phyloP scores from a whole-genome alignment of 345 rosid species.

The Eucalyptus cloeziana region DNA sequence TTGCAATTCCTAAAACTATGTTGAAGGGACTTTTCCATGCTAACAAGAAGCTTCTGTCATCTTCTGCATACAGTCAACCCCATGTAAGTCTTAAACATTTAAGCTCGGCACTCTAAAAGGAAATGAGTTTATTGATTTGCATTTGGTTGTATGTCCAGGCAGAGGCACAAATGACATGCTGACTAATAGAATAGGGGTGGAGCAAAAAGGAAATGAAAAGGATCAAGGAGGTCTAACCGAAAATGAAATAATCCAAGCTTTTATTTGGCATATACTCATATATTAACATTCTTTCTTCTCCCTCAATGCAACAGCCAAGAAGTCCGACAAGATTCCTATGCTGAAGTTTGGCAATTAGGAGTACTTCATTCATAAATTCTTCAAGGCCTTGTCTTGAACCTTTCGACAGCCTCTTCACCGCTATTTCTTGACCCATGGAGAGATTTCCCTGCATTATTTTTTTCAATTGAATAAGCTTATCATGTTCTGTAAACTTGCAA shows the following conservation, averaged over 20 bases:
- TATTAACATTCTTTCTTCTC: conserved; percentile 12
- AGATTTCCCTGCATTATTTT: conserved; percentile 1
- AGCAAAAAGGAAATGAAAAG: background rate
- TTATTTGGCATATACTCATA: conserved; percentile 24
- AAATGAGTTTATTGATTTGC: too few species aligned
- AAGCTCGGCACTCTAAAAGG: too few species aligned
- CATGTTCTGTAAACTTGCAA: too few species aligned
- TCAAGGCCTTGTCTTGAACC: conserved; percentile 12
- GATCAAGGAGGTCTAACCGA: background rate
- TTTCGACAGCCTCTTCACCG: conserved; percentile 25
- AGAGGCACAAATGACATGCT: background rate
- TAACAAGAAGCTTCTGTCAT: background rate
- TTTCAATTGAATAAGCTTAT: too few species aligned
- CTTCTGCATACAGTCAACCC: background rate
- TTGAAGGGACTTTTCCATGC: conserved; percentile 16
- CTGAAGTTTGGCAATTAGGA: conserved; percentile 21
- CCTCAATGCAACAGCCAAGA: conserved; percentile 10
- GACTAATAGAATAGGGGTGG: background rate
- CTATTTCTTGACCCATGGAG: conserved; percentile 14
- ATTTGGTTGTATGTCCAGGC: too few species aligned
- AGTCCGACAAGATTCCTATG: conserved; percentile 27
- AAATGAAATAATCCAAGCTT: conserved; percentile 16
- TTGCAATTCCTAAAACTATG: conserved; percentile 27
- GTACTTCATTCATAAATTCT: conserved; percentile 21
- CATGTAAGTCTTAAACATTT: background rate